Base-by-base conservation (phyloP, 2,329 filamentous ascomycete genomes). In the Arthrobotrys megalospora region DNA sequence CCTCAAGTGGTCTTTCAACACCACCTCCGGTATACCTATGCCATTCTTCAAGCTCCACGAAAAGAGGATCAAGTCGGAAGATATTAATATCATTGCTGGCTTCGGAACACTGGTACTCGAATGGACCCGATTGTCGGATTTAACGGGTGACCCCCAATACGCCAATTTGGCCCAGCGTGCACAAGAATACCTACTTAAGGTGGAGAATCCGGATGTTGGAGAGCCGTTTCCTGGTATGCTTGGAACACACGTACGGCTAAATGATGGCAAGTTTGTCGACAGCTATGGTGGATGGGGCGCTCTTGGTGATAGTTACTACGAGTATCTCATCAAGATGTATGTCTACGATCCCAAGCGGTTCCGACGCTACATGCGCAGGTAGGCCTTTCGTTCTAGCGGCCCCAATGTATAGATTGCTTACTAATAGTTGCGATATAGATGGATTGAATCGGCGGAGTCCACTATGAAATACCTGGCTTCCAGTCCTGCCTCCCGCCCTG, bases 241-340 rank as follows among this genome's bases (percentile, higher is more conserved):
- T 0, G 93, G 93, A 4, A 90, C 88, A 32, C 85, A 88, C 58
- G 87, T 97, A 45, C 86, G 90, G 80, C 87, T 93, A 78, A 82
- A 85, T 0, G 90, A 88, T 2, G 93, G 93, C 19, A 81, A 86
- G 6, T 95, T 96, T 81, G 80, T 88, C 12, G 89, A 95, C 82
- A 88, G 88, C 24, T 82, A 80, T 1, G 93, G 94, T 64, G 91
- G 92, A 52, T 97, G 93, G 93, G 88, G 89, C 45, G 93, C 91
- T 63, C 91, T 92, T 6, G 88, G 88, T 34, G 93, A 96, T 83
- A 93, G 90, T 50, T 96, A 91, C 85, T 97, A 96, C 85, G 93
- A 96, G 85, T 96, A 96, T 82, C 88, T 97, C 36, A 91, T 97
- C 84, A 97, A 97, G 86, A 95, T 96, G 92, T 96, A 91, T 82